These are phyloP conservation scores for Echites panduratus DNA, from an alignment of 257 asterid species.

Conservation along the genomic window DNA sequence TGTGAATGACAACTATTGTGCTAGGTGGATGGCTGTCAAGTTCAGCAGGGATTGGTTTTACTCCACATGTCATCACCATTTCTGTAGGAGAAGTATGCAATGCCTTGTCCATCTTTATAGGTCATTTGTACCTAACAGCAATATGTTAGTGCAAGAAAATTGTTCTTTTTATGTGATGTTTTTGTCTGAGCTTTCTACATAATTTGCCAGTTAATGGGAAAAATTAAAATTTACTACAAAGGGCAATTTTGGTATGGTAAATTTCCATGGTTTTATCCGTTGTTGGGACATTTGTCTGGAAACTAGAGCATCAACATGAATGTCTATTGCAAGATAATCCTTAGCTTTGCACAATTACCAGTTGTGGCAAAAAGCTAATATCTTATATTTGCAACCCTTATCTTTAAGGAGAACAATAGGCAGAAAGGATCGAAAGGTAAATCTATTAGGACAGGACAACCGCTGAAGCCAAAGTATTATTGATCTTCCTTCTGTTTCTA, in stretches of 20 bases:
- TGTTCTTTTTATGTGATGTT: neutral
- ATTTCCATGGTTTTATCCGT: neutral
- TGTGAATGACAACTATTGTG: conserved; percentile 14
- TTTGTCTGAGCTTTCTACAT: neutral
- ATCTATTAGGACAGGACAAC: neutral
- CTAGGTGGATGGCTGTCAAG: conserved; percentile 60
- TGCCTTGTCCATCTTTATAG: conserved; percentile 11
- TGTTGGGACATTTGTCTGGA: neutral
- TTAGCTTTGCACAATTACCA: neutral
- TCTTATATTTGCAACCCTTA: neutral
- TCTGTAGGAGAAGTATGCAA: conserved; percentile 68
- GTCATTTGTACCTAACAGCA: neutral
- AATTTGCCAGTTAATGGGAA: neutral
- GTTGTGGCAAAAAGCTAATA: neutral
- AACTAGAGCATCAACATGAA: neutral
- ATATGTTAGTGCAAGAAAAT: neutral
- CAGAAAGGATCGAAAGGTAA: neutral
- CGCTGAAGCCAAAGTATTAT: no score
- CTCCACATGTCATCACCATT: conserved; percentile 62
- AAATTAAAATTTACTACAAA: neutral
- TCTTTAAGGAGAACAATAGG: neutral
- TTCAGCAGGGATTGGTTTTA: conserved; percentile 61
- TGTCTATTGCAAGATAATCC: neutral
- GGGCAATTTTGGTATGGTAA: neutral
- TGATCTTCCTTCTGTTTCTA: neutral